These are phyloP conservation scores for Phycomyces blakesleeanus DNA, from an alignment of 192 early-diverging fungal genomes.

Conservation along the genomic window DNA sequence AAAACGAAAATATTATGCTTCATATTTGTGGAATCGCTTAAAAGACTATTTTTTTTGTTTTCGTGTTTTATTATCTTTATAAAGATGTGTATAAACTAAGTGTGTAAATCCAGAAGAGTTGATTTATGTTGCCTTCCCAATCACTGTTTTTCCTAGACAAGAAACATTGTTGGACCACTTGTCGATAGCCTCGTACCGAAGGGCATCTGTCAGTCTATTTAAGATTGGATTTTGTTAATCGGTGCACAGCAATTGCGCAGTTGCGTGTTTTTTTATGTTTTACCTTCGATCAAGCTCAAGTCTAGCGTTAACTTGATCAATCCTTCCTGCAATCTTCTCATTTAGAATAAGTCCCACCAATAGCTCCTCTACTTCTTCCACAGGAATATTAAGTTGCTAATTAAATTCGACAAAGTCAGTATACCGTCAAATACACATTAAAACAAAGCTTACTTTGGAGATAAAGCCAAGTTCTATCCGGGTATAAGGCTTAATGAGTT, in stretches of 20 bases:
- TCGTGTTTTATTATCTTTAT: neutral
- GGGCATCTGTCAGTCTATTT: conserved; percentile 56
- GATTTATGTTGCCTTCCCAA: conserved; percentile 47
- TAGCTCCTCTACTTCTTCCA: conserved; percentile 78
- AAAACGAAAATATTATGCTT: neutral
- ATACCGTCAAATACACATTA: neutral
- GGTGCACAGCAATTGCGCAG: neutral
- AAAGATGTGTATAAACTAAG: neutral
- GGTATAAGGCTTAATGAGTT: conserved; percentile 88
- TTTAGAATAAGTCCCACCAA: conserved; percentile 87
- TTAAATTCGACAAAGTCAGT: neutral
- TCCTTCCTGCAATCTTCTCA: conserved; percentile 74
- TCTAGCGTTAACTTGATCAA: conserved; percentile 87
- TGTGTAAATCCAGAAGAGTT: neutral
- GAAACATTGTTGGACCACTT: conserved; percentile 68
- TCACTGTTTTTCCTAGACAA: conserved; percentile 56
- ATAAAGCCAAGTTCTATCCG: conserved; percentile 81
- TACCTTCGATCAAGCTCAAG: conserved; percentile 72
- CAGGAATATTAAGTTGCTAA: conserved; percentile 75
- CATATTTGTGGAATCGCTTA: neutral
- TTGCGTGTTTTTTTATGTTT: conserved; percentile 13
- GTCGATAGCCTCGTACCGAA: conserved; percentile 64
- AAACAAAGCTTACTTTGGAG: conserved; percentile 51
- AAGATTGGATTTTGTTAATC: conserved; percentile 4
- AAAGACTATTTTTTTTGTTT: neutral